Conservation (phyloP, 2,329 filamentous ascomycete genomes). For the Aureobasidium sp. region DNA sequence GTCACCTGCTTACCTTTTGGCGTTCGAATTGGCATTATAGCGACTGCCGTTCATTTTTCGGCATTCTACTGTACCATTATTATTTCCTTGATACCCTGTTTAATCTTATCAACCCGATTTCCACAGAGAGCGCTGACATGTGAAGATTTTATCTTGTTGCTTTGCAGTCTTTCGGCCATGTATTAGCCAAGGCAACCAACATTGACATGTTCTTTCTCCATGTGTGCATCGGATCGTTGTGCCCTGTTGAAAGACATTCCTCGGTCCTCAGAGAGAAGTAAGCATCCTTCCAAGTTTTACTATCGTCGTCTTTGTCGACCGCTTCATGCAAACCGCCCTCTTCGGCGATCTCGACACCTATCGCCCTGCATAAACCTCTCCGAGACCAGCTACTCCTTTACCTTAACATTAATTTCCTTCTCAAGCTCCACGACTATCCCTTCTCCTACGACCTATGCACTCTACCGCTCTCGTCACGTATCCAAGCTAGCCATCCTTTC, state of each 20-base stretch:
- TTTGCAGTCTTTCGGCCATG: background rate
- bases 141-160: background rate
- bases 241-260: background rate
- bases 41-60: background rate
- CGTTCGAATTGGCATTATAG: background rate
- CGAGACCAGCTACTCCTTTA: background rate
- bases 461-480: no score
- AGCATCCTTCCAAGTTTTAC: background rate
- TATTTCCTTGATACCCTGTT: constrained; percentile 2
- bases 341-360: background rate
- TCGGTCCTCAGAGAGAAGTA: background rate
- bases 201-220: background rate
- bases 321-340: background rate
- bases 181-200: background rate
- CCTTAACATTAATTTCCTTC: background rate
- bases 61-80: background rate
- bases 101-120: background rate
- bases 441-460: background rate
- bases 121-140: background rate
- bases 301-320: background rate
- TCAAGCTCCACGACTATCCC: background rate
- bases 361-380: background rate
- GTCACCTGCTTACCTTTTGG: background rate
- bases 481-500: no score
- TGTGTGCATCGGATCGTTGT: background rate